Percentiles rank a stretch among this genome's conserved stretches.
Evolutionary conservation across 1,284 basidiomycete genomes (phyloP).

Genomic region (Earliella scabrosa): DNA sequence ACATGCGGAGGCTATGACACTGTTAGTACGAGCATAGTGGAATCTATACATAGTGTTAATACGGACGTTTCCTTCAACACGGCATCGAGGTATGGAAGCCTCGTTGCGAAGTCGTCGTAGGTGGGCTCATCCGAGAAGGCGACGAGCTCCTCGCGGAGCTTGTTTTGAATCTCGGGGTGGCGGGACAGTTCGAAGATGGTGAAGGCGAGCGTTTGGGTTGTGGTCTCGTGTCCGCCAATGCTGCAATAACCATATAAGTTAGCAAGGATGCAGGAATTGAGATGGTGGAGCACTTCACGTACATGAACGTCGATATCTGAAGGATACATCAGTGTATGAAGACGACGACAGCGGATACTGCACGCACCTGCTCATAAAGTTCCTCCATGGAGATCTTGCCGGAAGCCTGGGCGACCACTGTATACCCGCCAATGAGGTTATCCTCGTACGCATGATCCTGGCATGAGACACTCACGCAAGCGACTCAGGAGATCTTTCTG

Average conservation of each 20-base stretch:
- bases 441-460: not conserved
- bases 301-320: slow-evolving; percentile 24
- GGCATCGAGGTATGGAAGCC: slow-evolving; percentile 35
- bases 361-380: slow-evolving; percentile 16
- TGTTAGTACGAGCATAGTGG: not conserved
- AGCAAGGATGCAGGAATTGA: not conserved
- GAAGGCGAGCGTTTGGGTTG: slow-evolving; percentile 27
- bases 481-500: slow-evolving; percentile 4
- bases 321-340: no score
- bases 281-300: not conserved
- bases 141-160: slow-evolving; percentile 32
- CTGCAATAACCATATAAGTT: no score
- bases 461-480: not conserved
- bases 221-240: slow-evolving; percentile 33
- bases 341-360: not conserved
- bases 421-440: no score
- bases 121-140: slow-evolving; percentile 28
- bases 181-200: slow-evolving; percentile 32
- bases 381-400: slow-evolving; percentile 9
- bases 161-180: slow-evolving; percentile 31
- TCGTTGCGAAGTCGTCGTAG: slow-evolving; percentile 34
- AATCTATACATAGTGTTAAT: not conserved
- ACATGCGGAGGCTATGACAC: slow-evolving; percentile 30
- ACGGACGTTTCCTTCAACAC: slow-evolving; percentile 28
- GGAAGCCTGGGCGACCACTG: slow-evolving; percentile 3